phyloP scores from a whole-genome alignment of 2,329 filamentous ascomycete genomes.

The Pestalotiopsis sp. region DNA sequence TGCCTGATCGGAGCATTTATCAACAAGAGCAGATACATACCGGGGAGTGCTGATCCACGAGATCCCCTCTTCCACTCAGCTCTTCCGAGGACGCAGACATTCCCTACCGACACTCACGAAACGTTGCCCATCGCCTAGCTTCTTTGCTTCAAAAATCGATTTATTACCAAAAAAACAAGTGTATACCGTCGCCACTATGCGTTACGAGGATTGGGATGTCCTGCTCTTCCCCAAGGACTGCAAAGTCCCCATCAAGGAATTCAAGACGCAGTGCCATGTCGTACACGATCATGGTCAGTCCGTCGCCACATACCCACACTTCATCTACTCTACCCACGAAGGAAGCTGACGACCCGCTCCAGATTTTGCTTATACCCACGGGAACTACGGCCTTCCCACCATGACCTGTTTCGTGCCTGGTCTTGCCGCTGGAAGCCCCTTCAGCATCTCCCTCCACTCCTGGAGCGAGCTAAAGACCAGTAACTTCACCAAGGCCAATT shows the following conservation, averaged over 20 bases:
- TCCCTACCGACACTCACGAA: neutral
- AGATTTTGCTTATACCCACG: conserved; percentile 57
- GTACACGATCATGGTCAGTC: conserved; percentile 52
- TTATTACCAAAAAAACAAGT: conserved; percentile 13
- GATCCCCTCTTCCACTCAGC: neutral
- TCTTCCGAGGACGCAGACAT: neutral
- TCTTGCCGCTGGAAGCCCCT: conserved; percentile 57
- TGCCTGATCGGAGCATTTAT: neutral
- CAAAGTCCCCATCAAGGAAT: conserved; percentile 77
- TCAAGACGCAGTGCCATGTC: conserved; percentile 76
- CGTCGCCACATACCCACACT: neutral
- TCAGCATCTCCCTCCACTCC: conserved; percentile 75
- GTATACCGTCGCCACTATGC: conserved; percentile 58
- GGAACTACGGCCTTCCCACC: conserved; percentile 58
- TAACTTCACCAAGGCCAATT: conserved; percentile 54
- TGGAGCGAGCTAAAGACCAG: conserved; percentile 68
- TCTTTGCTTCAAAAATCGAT: neutral
- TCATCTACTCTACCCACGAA: conserved; percentile 6
- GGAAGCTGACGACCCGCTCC: neutral
- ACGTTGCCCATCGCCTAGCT: neutral
- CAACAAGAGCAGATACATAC: neutral
- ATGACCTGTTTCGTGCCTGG: conserved; percentile 75
- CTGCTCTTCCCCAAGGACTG: conserved; percentile 73
- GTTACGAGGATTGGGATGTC: conserved; percentile 85
- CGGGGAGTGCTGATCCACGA: neutral